Evolutionary conservation across 345 rosid genomes (phyloP), one percentile per base, ranked within the genome.

Genomic region (Eutrema yunnanense): DNA sequence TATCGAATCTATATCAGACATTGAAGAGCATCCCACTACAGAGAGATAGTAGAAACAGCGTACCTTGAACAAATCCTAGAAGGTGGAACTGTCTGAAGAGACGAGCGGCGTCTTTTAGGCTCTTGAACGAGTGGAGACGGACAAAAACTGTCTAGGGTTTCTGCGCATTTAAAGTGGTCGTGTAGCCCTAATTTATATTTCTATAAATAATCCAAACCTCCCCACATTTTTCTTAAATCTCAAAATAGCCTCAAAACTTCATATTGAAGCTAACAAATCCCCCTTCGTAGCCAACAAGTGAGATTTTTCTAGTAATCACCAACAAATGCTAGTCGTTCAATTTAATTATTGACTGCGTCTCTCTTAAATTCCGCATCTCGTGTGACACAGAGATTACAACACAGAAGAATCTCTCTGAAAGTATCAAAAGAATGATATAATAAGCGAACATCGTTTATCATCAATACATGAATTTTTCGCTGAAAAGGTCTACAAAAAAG

Each of bases 21-120:
- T 6, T 10, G 34, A 65, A 26, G 50, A 50, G 26, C 1, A 4
- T 44, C 38, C 11, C 29, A 27, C 1, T 40, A 1, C 0, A 57
- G 61, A 49, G 60, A 50, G 41, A 33, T 27, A 56, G 59, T 6
- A 27, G 34, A 4, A 1, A 36, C n/a, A 26, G 12, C 2, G 29
- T 52, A 77, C 80, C 80, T 71, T 64, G 57, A 71, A 51, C 19
- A 52, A 65, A 52, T 6, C 32, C 58, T 75, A n/a, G 64, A 69
- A 67, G 64, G 50, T 55, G 72, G 51, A 63, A 63, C n/a, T 76
- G 47, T 54, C 51, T 62, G 65, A 43, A 50, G 67, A 40, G 67
- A 58, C 46, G 62, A 62, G 59, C 76, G 80, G 80, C 80, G 73
- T 52, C 16, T 43, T 43, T 37, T 42, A 43, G 68, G 68, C 62